phyloP scores from a whole-genome alignment of 768 basidiomycete genomes.

The Mycena galopus region DNA sequence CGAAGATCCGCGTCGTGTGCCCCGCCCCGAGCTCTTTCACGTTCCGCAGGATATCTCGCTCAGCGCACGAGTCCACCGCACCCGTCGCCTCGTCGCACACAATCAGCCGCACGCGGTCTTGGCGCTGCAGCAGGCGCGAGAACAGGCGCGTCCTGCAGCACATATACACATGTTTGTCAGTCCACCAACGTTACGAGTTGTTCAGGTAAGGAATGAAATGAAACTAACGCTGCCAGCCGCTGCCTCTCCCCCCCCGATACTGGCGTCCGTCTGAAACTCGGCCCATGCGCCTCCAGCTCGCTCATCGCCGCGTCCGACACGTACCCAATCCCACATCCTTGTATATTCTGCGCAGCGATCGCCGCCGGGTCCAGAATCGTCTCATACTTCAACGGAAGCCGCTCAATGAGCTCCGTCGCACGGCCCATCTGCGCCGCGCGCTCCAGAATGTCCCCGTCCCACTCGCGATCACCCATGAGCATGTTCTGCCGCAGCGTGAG shows the following conservation, averaged over 20 bases:
- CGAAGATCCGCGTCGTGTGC: slow-evolving; percentile 65
- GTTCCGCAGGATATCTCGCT: slow-evolving; percentile 59
- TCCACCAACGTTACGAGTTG: neutral
- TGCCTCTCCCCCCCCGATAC: slow-evolving; percentile 64
- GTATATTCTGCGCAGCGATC: slow-evolving; percentile 45
- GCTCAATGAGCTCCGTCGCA: slow-evolving; percentile 55
- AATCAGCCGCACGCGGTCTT: slow-evolving; percentile 59
- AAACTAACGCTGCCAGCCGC: slow-evolving; percentile 61
- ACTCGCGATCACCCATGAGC: slow-evolving; percentile 43
- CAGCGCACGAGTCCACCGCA: slow-evolving; percentile 67
- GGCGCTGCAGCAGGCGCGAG: slow-evolving; percentile 61
- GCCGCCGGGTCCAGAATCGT: slow-evolving; percentile 53
- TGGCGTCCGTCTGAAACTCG: slow-evolving; percentile 44
- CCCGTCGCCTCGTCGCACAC: slow-evolving; percentile 73
- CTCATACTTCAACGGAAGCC: slow-evolving; percentile 51
- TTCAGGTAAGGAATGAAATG: neutral
- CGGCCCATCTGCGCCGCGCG: slow-evolving; percentile 55
- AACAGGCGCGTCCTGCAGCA: slow-evolving; percentile 47
- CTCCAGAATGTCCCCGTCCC: slow-evolving; percentile 39
- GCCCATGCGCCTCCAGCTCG: slow-evolving; percentile 46
- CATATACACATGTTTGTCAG: neutral
- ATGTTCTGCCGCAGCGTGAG: slow-evolving; percentile 54
- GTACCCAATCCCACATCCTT: slow-evolving; percentile 43
- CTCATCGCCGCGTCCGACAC: slow-evolving; percentile 47
- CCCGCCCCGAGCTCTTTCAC: slow-evolving; percentile 54